Evolutionary conservation across 1,284 basidiomycete species (phyloP).

Genomic region (Sporisorium graminicola): DNA sequence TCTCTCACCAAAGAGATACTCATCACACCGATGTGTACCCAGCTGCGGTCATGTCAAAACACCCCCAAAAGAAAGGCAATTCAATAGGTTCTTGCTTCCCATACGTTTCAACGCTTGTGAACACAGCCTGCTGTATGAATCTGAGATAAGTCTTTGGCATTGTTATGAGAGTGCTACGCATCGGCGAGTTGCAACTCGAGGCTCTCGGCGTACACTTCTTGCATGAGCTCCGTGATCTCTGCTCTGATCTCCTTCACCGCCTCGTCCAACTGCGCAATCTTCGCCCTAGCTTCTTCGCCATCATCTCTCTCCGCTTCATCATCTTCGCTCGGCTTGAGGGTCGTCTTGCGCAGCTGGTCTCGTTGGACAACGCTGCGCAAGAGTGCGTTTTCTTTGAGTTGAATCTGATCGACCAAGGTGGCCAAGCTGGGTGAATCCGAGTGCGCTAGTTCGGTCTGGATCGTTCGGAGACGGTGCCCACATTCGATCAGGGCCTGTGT

Average conservation of each 20-base stretch:
- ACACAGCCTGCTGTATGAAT: neutral
- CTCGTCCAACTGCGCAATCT: constrained; percentile 16
- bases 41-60: constrained; percentile 10
- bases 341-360: constrained; percentile 42
- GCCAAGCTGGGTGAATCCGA: constrained; percentile 22
- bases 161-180: neutral
- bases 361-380: constrained; percentile 36
- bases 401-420: constrained; percentile 33
- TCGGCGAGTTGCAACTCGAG: constrained; percentile 39
- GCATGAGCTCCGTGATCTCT: constrained; percentile 49
- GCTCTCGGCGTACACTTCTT: constrained; percentile 49
- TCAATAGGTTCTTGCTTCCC: constrained; percentile 31
- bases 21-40: constrained; percentile 8
- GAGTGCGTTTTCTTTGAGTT: constrained; percentile 42
- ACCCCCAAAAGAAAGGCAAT: constrained; percentile 43
- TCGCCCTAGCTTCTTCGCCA: neutral
- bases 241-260: constrained; percentile 15
- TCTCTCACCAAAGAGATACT: constrained; percentile 23
- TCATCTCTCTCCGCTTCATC: constrained; percentile 1
- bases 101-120: neutral
- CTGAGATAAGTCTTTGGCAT: neutral
- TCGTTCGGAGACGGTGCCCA: constrained; percentile 35
- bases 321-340: neutral
- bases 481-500: constrained; percentile 56
- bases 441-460: constrained; percentile 49